Percentiles rank a stretch among this genome's conserved stretches.
phyloP scores from a whole-genome alignment of 1,284 basidiomycete genomes.

The Macrocystidia cucumis region DNA sequence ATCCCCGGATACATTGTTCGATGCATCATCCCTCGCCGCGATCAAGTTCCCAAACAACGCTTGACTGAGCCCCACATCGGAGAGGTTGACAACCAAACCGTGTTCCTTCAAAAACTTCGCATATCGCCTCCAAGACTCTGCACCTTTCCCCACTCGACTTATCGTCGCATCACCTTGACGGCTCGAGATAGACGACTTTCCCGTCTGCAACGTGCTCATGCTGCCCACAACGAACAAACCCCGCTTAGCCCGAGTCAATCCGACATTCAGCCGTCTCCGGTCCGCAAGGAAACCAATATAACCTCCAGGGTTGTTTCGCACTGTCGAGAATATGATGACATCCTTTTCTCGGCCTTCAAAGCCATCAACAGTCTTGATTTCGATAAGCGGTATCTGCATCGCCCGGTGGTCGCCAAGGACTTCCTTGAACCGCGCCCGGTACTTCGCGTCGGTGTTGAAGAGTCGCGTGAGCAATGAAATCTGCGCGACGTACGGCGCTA shows the following conservation, averaged over 20 bases:
- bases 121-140: constrained; percentile 54
- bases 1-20: too few species aligned
- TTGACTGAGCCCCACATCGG: constrained; percentile 32
- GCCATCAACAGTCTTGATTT: constrained; percentile 87
- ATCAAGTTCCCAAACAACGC: constrained; percentile 39
- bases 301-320: constrained; percentile 69
- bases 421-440: constrained; percentile 41
- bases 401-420: constrained; percentile 59
- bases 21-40: too few species aligned
- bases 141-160: constrained; percentile 32
- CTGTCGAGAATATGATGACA: constrained; percentile 86
- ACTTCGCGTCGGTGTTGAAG: constrained; percentile 45
- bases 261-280: constrained; percentile 80
- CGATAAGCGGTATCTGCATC: constrained; percentile 58
- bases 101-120: constrained; percentile 42
- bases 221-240: constrained; percentile 81
- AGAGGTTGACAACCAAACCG: constrained; percentile 43
- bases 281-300: constrained; percentile 90
- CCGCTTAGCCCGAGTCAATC: constrained; percentile 78
- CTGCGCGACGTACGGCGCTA: constrained; percentile 83
- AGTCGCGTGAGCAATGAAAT: constrained; percentile 62
- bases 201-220: constrained; percentile 55
- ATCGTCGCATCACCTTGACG: constrained; percentile 11
- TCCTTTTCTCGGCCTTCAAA: constrained; percentile 94
- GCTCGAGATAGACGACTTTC: constrained; percentile 27